Evolutionary conservation across 495 filamentous ascomycete genomes (phyloP), one percentile per base, ranked within the genome.

Genomic region (Penicillium simplicissimum): DNA sequence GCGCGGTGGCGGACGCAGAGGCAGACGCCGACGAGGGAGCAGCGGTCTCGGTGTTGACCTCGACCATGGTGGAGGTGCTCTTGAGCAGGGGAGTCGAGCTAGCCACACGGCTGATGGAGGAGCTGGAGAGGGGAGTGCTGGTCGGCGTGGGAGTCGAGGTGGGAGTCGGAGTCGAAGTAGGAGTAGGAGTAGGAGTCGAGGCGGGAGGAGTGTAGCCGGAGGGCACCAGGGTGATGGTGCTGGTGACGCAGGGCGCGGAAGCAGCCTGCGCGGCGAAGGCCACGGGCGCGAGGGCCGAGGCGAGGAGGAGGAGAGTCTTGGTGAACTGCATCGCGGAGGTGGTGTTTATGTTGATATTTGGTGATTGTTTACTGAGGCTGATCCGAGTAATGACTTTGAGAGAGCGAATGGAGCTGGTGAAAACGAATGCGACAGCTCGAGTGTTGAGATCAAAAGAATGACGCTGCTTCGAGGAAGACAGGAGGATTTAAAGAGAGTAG

Each of bases 351-450:
- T 37, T 61, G 35, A 25, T 61, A 45, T 38, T 55, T 53, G 36
- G 28, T 31, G 52, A 8, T 37, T 19, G 48, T 9, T 47, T 25
- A 28, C n/a, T 47, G 21, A n/a, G 40, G 34, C 25, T 28, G 45
- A 28, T 52, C 31, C n/a, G 48, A 52, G 9, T 14, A 11, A 9
- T 34, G 23, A 23, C 28, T 51, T 51, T 25, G 10, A 78, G 73
- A 67, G 74, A 78, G 64, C 64, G 76, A 71, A 74, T 76, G 65
- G 68, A 71, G 68, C 72, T 73, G 71, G 62, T 11, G 45, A 17
- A 68, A 78, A 77, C 60, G 73, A 78, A 67, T 66, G 63, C 38
- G 71, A 74, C 72, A 74, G 74, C 71, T 68, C 74, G 51, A 35
- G 38, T 63, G 10, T 55, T 21, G 23, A 64, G 21, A 40, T 31